A percentile compares a stretch with the other conserved stretches of the same genome.
Conservation (phyloP, 148 eudicot species). For the Cornus suecica region DNA sequence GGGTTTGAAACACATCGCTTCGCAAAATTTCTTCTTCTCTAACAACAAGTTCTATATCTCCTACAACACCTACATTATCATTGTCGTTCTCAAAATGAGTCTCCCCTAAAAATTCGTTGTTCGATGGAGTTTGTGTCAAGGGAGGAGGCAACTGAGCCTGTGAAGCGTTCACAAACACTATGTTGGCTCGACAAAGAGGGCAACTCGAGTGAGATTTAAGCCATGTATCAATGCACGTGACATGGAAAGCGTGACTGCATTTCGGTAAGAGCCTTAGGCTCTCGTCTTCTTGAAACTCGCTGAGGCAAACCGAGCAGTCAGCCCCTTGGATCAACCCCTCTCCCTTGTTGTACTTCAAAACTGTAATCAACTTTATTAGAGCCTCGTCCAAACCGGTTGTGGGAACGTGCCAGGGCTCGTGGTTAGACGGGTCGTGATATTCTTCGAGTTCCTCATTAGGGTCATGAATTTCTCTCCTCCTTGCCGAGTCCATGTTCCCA, state of each 20-base stretch:
- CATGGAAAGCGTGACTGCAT: conserved; percentile 86
- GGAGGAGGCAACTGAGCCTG: conserved; percentile 10
- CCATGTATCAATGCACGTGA: conserved; percentile 79
- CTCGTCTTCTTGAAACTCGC: conserved; percentile 65
- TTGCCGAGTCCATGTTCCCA: conserved; percentile 25
- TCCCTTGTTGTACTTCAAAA: conserved; percentile 53
- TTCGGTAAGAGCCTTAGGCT: conserved; percentile 68
- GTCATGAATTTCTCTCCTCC: conserved; percentile 22
- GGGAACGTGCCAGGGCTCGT: conserved; percentile 55
- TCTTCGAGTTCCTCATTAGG: conserved; percentile 27
- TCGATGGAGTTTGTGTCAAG: not conserved
- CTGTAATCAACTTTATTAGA: conserved; percentile 53
- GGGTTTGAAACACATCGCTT: conserved; percentile 8
- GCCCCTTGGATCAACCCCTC: conserved; percentile 41
- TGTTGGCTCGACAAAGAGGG: conserved; percentile 76
- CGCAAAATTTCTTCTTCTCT: conserved; percentile 2
- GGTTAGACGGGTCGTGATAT: conserved; percentile 25
- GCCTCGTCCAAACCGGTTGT: conserved; percentile 61
- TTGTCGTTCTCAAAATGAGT: not conserved
- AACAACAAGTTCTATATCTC: conserved; percentile 8
- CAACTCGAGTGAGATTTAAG: conserved; percentile 78
- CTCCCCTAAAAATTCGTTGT: not conserved
- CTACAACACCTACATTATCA: conserved; percentile 5
- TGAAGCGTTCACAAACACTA: conserved; percentile 24
- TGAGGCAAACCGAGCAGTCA: conserved; percentile 70